Base-by-base conservation (phyloP, 1,139 yeast genomes). In the Scheffersomyces cryptocercus region DNA sequence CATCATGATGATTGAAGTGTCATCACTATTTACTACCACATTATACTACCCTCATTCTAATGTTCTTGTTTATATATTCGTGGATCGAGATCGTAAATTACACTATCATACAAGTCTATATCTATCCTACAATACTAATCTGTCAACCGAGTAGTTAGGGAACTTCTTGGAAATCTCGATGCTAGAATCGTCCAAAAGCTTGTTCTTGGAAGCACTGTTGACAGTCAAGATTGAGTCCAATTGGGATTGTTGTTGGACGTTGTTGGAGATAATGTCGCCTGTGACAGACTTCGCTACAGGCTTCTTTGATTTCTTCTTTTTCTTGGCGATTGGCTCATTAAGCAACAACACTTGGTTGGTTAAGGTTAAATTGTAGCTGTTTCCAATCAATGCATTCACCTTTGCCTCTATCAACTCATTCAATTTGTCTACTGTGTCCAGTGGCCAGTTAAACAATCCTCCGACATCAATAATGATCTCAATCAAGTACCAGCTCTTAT, bases 391-490 rank as follows among this genome's bases (percentile, higher is more conserved):
- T 1, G 81, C 67, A 12, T 70, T 72, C 29, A 84, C 71, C 56
- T 82, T 82, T 9, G 60, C 52, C 41, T 73, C 74, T 8, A 85
- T 69, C 16, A 75, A 67, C 15, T 55, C 59, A 24, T 73, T 67
- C 45, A 85, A 65, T 35, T 67, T 70, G 12, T 62, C 58, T 34
- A 85, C 65, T 36, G 82, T 73, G 9, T 68, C 68, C 26, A 68
- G 68, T 41, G 77, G 75, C 81, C 87, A 83, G 32, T 83, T 78
- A 55, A 85, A 80, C 37, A 86, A 65, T 0, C 95, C 95, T 43
- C 85, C 86, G 5, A 87, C 82, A 60, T 86, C 95, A 43, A 87
- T 75, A 37, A 86, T 73, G 29, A 83, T 73, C 42, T 84, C 80
- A 42, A 85, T 66, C 24, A 86, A 64, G 43, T 73, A 76, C 78